Conservation (phyloP, 164 flowering plant species). For the Tinospora cordifolia region DNA sequence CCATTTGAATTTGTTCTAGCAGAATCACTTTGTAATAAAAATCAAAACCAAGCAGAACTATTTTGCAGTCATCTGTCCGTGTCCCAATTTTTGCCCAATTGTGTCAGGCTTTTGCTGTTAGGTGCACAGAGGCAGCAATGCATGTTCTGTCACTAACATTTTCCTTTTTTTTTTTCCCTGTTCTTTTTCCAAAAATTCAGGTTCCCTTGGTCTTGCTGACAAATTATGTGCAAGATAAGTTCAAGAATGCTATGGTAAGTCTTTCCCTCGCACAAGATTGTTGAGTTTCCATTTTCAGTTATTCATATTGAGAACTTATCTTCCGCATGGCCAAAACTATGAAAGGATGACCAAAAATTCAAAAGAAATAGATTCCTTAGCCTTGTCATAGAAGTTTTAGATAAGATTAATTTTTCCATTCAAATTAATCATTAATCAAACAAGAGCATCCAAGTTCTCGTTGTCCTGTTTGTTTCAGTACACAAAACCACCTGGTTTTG, state of each 20-base stretch:
- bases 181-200: slow-evolving; percentile 30
- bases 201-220: slow-evolving; percentile 82
- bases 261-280: neutral
- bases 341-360: neutral
- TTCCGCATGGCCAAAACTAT: neutral
- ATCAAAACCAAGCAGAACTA: too few relatives aligned
- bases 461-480: too few relatives aligned
- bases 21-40: too few relatives aligned
- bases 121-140: neutral
- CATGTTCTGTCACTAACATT: neutral
- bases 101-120: neutral
- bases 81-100: too few relatives aligned
- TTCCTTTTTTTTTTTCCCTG: neutral
- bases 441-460: too few relatives aligned
- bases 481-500: too few relatives aligned
- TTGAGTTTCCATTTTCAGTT: neutral
- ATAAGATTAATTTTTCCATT: neutral
- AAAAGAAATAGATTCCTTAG: neutral
- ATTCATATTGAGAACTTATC: neutral
- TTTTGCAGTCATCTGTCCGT: too few relatives aligned
- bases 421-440: neutral
- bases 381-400: neutral
- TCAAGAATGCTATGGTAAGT: slow-evolving; percentile 70
- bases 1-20: too few relatives aligned
- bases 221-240: slow-evolving; percentile 63